Conservation (phyloP, 164 flowering plant species). For the Liquidambar formosana region DNA sequence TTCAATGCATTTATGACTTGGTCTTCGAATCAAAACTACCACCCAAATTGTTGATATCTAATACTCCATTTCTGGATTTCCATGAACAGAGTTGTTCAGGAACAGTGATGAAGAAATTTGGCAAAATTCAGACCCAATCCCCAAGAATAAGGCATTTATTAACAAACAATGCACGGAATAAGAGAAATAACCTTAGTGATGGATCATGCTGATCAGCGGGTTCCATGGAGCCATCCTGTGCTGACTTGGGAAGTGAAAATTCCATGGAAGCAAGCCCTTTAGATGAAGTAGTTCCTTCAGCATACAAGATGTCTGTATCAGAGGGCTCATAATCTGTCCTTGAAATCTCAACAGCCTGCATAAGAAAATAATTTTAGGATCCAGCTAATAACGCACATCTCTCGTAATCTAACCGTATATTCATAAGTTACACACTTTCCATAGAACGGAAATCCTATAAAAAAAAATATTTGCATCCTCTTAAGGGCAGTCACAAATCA, state of each 20-base stretch:
- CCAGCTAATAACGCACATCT: not conserved
- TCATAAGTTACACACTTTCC: not conserved
- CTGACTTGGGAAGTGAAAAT: slow-evolving; percentile 21
- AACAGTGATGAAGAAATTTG: too few relatives aligned
- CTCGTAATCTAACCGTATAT: not conserved
- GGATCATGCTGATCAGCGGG: slow-evolving; percentile 26
- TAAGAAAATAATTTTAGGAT: not conserved
- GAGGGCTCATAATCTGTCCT: slow-evolving; percentile 42
- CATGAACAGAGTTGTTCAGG: too few relatives aligned
- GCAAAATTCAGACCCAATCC: not conserved
- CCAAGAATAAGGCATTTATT: not conserved
- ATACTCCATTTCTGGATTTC: too few relatives aligned
- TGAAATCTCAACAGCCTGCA: slow-evolving; percentile 45
- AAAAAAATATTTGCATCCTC: not conserved
- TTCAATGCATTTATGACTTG: too few relatives aligned
- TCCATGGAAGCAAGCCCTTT: slow-evolving; percentile 18
- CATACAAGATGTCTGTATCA: slow-evolving; percentile 37
- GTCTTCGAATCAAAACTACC: too few relatives aligned
- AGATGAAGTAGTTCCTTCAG: slow-evolving; percentile 39
- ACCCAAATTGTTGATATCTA: too few relatives aligned
- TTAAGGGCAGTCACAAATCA: not conserved
- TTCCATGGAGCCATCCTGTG: slow-evolving; percentile 12
- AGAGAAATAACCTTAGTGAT: slow-evolving; percentile 29
- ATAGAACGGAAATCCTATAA: not conserved
- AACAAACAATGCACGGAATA: not conserved